Percentiles rank a stretch among this genome's conserved stretches.
phyloP scores from a whole-genome alignment of 78 protist genomes.

The Pelomyxa schiedti region DNA sequence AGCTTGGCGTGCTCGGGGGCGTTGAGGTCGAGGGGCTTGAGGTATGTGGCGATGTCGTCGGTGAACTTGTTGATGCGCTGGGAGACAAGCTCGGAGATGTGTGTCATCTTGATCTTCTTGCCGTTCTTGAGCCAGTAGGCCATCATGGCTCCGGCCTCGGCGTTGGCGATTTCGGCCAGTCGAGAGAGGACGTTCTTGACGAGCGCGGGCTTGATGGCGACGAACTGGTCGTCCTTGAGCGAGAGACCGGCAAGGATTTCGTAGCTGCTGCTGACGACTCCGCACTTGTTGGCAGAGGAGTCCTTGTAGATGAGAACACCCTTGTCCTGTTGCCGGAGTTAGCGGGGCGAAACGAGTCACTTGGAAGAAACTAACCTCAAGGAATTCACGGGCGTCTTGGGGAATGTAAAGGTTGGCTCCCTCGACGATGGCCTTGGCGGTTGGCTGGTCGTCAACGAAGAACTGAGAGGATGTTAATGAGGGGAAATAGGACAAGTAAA shows the following conservation, averaged over 20 bases:
- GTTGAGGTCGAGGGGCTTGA: not conserved
- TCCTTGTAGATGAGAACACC: conserved; percentile 80
- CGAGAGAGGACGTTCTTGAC: not conserved
- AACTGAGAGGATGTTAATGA: not conserved
- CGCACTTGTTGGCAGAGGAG: conserved; percentile 81
- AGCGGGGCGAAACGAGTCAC: too few relatives aligned
- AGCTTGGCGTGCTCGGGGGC: not conserved
- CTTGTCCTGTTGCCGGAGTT: too few relatives aligned
- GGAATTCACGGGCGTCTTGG: conserved; percentile 60
- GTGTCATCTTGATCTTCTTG: not conserved
- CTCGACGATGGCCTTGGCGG: conserved; percentile 72
- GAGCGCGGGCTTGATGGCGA: not conserved
- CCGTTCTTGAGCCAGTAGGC: not conserved
- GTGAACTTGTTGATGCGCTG: not conserved
- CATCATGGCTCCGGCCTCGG: not conserved
- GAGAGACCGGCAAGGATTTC: conserved; percentile 75
- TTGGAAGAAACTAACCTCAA: too few relatives aligned
- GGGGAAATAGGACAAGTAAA: not conserved
- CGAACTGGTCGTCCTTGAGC: conserved; percentile 53
- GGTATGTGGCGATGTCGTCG: not conserved
- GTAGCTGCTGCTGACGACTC: conserved; percentile 75
- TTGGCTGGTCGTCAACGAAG: conserved; percentile 9
- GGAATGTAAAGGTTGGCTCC: conserved; percentile 87
- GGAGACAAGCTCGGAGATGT: not conserved
- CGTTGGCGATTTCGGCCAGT: not conserved